Evolutionary conservation across 495 filamentous ascomycete genomes (phyloP).

Genomic region (Hyphodiscus hymeniophilus): DNA sequence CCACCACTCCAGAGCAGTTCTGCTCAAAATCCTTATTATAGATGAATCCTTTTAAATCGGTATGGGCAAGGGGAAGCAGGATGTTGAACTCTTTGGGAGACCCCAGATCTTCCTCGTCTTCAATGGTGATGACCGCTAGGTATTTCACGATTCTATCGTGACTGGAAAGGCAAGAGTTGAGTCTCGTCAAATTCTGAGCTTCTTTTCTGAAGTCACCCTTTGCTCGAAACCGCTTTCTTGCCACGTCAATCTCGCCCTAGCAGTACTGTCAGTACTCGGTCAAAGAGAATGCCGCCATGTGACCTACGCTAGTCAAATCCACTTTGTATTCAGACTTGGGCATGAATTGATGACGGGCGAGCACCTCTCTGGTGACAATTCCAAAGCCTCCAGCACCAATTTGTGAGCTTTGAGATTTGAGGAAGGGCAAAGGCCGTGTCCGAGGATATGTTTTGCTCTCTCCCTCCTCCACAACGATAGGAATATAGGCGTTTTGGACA

Average conservation of each 20-base stretch:
- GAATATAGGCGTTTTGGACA: no score
- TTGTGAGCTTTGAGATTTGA: no score
- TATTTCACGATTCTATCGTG: neutral
- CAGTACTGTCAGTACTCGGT: neutral
- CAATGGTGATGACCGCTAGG: neutral
- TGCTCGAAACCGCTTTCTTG: slow-evolving; percentile 1
- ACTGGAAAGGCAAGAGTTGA: neutral
- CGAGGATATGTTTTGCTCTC: no score
- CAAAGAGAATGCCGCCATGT: no score
- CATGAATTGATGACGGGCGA: neutral
- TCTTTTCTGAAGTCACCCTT: neutral
- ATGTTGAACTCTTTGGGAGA: neutral
- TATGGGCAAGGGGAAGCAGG: neutral
- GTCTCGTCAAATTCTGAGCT: neutral
- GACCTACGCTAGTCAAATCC: no score
- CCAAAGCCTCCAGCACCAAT: neutral
- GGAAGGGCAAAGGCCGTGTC: no score
- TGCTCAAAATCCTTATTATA: neutral
- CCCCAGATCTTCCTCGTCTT: neutral
- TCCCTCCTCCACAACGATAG: no score
- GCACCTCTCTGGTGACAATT: neutral
- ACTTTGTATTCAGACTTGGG: no score
- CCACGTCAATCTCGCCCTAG: neutral
- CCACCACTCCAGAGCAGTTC: neutral
- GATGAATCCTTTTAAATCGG: neutral